phyloP scores from a whole-genome alignment of 2,329 filamentous ascomycete genomes.

The Colletotrichum simmondsii region DNA sequence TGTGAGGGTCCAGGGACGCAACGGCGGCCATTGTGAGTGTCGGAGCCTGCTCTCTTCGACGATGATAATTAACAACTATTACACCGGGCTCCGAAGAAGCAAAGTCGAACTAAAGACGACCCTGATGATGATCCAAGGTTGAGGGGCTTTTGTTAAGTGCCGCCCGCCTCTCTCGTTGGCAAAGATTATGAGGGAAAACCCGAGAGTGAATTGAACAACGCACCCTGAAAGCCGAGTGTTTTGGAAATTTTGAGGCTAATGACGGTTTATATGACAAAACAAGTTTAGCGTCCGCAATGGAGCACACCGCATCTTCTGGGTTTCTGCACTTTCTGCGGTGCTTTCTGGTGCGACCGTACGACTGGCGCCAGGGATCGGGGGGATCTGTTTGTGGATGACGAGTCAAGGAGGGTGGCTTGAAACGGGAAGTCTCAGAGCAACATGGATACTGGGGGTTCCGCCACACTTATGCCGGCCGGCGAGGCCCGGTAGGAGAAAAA shows the following conservation, averaged over 20 bases:
- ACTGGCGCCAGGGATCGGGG: constrained; percentile 13
- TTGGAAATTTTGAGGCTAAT: constrained; percentile 21
- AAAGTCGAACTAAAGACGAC: neutral
- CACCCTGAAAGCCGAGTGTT: neutral
- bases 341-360: constrained; percentile 17
- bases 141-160: constrained; percentile 5
- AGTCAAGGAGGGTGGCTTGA: constrained; percentile 25
- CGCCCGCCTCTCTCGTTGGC: neutral
- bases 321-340: neutral
- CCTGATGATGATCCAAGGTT: neutral
- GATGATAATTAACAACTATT: neutral
- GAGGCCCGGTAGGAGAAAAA: constrained; percentile 14
- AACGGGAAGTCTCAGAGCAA: constrained; percentile 25
- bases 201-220: neutral
- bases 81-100: neutral
- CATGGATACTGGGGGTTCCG: constrained; percentile 22
- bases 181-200: neutral
- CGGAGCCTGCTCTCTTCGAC: neutral
- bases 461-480: constrained; percentile 16
- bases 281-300: constrained; percentile 32
- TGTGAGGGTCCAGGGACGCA: constrained; percentile 48
- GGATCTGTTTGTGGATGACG: constrained; percentile 8
- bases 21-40: constrained; percentile 12
- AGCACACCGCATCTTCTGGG: neutral
- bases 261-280: constrained; percentile 29